phyloP scores from a whole-genome alignment of 2,329 filamentous ascomycete species.

The Phyllosticta citribraziliensis region DNA sequence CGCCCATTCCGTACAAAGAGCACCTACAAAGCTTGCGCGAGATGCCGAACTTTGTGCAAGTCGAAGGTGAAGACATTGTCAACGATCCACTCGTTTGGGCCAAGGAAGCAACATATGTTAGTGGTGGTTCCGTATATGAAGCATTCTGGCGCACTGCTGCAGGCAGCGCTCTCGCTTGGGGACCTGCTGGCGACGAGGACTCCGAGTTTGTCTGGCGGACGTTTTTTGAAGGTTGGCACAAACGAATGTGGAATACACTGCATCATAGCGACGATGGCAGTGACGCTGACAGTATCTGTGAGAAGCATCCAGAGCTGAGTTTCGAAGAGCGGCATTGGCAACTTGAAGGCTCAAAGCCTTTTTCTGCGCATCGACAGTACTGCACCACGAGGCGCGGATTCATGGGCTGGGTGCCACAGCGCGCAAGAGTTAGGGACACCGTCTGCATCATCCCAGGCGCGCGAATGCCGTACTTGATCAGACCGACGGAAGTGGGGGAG shows the following conservation, averaged over 20 bases:
- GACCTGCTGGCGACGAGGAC: background rate
- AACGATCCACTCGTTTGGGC: background rate
- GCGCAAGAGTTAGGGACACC: slow-evolving; percentile 3
- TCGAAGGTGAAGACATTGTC: background rate
- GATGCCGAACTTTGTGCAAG: too few relatives aligned
- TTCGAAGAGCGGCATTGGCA: background rate
- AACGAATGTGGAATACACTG: background rate
- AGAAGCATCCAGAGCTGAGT: background rate
- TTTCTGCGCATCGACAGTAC: background rate
- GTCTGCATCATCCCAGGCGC: slow-evolving; percentile 12
- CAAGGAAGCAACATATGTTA: background rate
- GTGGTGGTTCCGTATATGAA: background rate
- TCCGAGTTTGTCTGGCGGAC: background rate
- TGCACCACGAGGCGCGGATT: slow-evolving; percentile 13
- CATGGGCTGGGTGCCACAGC: slow-evolving; percentile 12
- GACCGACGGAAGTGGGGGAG: background rate
- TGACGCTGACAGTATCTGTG: background rate
- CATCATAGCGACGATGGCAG: background rate
- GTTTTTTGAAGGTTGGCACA: background rate
- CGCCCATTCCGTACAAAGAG: background rate
- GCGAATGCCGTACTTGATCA: slow-evolving; percentile 12
- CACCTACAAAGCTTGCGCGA: background rate
- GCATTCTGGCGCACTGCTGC: background rate
- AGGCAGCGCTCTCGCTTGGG: background rate
- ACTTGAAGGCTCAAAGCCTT: background rate